A percentile compares a stretch with the other conserved stretches of the same genome.
phyloP scores from a whole-genome alignment of 108 stramenopile genomes.

The Schizochytrium sp. region DNA sequence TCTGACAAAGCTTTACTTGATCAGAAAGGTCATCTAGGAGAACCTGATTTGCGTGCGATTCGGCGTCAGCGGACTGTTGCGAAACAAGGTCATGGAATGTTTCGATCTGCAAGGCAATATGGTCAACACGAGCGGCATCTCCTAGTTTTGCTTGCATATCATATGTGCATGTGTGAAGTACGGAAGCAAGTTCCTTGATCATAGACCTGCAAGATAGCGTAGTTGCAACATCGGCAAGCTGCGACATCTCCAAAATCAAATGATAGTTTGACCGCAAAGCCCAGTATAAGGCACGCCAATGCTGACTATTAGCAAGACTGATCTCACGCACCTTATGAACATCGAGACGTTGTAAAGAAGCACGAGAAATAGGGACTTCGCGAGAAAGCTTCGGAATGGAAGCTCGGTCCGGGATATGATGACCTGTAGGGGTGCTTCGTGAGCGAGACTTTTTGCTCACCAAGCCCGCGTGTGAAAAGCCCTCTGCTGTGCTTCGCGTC shows the following conservation, averaged over 20 bases:
- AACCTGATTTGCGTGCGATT: constrained; percentile 19
- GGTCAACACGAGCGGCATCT: constrained; percentile 49
- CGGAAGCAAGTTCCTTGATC: constrained; percentile 18
- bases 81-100: constrained; percentile 24
- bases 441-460: constrained; percentile 6
- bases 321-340: constrained; percentile 35
- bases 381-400: not conserved
- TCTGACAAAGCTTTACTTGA: constrained; percentile 19
- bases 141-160: constrained; percentile 26
- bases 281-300: constrained; percentile 54
- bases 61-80: not conserved
- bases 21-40: constrained; percentile 45
- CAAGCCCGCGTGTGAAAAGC: not conserved
- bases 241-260: constrained; percentile 28
- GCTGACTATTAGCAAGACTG: constrained; percentile 13
- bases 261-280: constrained; percentile 53
- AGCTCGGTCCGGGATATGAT: not conserved
- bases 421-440: not conserved
- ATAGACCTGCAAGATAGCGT: not conserved
- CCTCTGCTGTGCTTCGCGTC: not conserved
- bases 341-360: not conserved
- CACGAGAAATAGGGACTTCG: not conserved
- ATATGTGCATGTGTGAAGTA: constrained; percentile 35
- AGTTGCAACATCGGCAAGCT: constrained; percentile 37
- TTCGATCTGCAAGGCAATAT: constrained; percentile 18